Conservation (phyloP, 345 rosid species). For the Eucalyptus victrix region DNA sequence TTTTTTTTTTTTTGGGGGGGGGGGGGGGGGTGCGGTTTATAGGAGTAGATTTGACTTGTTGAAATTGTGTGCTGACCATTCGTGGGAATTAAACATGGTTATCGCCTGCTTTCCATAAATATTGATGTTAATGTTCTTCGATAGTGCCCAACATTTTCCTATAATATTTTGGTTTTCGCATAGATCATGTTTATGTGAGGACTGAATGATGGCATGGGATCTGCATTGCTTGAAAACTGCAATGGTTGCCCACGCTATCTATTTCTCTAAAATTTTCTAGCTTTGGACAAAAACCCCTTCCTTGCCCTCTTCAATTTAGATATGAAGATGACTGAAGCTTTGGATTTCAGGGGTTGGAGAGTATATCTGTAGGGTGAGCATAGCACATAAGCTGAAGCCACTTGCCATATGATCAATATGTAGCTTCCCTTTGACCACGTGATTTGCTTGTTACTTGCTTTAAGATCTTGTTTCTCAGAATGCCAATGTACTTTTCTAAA, state of each 20-base stretch:
- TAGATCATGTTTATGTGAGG: background rate
- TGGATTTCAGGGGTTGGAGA: constrained; percentile 61
- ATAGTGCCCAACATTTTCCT: background rate
- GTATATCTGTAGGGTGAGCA: constrained; percentile 77
- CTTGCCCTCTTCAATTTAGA: background rate
- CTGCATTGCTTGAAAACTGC: background rate
- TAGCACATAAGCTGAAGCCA: constrained; percentile 61
- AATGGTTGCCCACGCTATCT: background rate
- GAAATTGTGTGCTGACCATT: background rate
- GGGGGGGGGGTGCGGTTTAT: background rate
- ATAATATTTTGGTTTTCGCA: background rate
- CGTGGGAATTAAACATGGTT: background rate
- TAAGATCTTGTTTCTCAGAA: background rate
- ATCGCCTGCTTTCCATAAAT: background rate
- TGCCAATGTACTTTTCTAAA: background rate
- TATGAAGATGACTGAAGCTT: background rate
- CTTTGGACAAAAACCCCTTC: background rate
- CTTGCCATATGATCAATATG: constrained; percentile 53
- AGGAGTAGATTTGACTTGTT: background rate
- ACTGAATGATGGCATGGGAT: background rate
- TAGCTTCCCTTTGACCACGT: background rate
- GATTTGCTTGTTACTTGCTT: background rate
- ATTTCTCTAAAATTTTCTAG: background rate
- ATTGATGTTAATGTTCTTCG: background rate
- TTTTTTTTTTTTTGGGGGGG: fast-evolving